Conservation (phyloP, 176 grass and related monocot species). For the Aegilops umbellulata region DNA sequence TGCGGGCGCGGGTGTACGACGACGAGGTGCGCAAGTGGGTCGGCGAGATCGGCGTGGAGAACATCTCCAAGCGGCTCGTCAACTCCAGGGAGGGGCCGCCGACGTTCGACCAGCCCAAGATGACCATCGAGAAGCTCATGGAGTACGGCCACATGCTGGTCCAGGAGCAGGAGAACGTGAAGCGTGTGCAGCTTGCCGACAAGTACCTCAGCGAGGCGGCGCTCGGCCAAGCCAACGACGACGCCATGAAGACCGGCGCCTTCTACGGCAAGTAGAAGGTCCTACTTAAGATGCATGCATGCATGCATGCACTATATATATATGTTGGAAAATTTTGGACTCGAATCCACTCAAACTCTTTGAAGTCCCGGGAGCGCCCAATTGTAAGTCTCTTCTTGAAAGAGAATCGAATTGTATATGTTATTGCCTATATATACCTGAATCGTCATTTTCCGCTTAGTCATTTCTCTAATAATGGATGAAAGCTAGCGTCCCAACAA, state of each 20-base stretch:
- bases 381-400: not conserved
- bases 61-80: constrained; percentile 55
- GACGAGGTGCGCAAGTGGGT: constrained; percentile 89
- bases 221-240: constrained; percentile 63
- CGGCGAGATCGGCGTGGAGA: constrained; percentile 34
- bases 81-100: constrained; percentile 83
- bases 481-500: not conserved
- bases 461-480: not conserved
- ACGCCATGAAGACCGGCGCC: constrained; percentile 52
- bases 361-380: too few relatives aligned
- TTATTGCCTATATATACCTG: not conserved
- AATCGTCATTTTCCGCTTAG: not conserved
- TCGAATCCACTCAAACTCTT: not conserved
- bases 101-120: constrained; percentile 66
- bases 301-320: constrained; percentile 13
- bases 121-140: constrained; percentile 67
- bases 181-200: constrained; percentile 79
- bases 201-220: constrained; percentile 74
- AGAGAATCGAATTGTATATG: not conserved
- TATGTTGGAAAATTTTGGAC: not conserved
- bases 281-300: not conserved
- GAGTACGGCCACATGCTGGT: constrained; percentile 74
- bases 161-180: constrained; percentile 81
- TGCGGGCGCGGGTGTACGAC: constrained; percentile 79
- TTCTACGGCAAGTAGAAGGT: constrained; percentile 43